These are phyloP conservation scores for Lactifluus rugatus DNA, from an alignment of 768 basidiomycete genomes.

Conservation along the genomic window DNA sequence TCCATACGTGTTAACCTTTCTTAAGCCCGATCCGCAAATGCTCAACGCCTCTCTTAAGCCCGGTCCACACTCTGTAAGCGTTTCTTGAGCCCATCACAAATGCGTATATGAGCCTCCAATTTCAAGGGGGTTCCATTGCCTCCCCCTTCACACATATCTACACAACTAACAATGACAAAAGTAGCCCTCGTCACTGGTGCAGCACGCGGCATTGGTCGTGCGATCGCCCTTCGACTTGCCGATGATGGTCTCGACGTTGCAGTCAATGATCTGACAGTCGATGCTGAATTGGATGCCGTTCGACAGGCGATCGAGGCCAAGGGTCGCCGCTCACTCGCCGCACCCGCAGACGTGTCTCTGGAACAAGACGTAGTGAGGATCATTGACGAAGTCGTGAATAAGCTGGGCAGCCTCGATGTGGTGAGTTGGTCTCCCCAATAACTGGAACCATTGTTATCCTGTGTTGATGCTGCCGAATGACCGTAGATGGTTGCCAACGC, in stretches of 20 bases:
- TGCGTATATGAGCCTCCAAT: not conserved
- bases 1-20: too few relatives aligned
- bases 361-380: constrained; percentile 7
- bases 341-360: constrained; percentile 11
- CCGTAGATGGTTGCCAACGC: constrained; percentile 21
- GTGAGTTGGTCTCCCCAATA: not conserved
- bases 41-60: too few relatives aligned
- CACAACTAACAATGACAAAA: too few relatives aligned
- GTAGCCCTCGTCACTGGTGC: constrained; percentile 22
- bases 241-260: constrained; percentile 19
- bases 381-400: constrained; percentile 3
- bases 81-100: too few relatives aligned
- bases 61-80: too few relatives aligned
- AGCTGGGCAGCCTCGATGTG: constrained; percentile 14
- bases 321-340: constrained; percentile 6
- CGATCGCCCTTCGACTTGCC: constrained; percentile 21
- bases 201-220: constrained; percentile 21
- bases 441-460: too few relatives aligned
- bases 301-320: constrained; percentile 1
- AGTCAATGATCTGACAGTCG: constrained; percentile 16
- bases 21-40: too few relatives aligned
- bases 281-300: not conserved
- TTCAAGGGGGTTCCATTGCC: not conserved
- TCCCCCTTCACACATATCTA: not conserved
- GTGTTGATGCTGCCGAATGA: too few relatives aligned